Evolutionary conservation across 192 early-diverging fungal genomes (phyloP).

Genomic region (Coemansia sp.): DNA sequence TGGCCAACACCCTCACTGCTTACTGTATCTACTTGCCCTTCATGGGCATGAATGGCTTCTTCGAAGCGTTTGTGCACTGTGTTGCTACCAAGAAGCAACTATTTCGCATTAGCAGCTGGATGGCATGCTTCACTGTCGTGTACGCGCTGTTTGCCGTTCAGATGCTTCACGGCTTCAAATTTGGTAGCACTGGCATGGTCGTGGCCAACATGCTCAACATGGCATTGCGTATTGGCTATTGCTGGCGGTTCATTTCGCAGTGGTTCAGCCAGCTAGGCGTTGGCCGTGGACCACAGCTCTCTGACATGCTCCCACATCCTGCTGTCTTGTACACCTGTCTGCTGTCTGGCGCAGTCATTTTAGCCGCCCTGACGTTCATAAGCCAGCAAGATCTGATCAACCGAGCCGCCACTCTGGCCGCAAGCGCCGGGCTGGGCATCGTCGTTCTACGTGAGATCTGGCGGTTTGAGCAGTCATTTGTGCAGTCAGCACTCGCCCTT

Average conservation of each 20-base stretch:
- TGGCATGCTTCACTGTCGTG: constrained; percentile 71
- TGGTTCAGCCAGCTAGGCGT: constrained; percentile 56
- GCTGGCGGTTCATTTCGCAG: constrained; percentile 62
- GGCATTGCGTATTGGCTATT: constrained; percentile 73
- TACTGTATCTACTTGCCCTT: constrained; percentile 94
- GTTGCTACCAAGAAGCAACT: constrained; percentile 73
- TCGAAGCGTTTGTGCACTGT: constrained; percentile 90
- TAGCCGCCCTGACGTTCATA: background rate
- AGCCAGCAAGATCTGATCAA: background rate
- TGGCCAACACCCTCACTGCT: constrained; percentile 62
- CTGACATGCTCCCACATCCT: constrained; percentile 33
- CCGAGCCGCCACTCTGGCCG: constrained; percentile 14
- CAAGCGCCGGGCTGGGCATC: constrained; percentile 19
- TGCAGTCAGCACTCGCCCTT: constrained; percentile 23
- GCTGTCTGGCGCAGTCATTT: constrained; percentile 15
- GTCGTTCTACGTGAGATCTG: constrained; percentile 31
- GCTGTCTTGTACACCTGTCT: constrained; percentile 25
- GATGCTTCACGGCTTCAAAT: constrained; percentile 59
- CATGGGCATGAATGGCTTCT: constrained; percentile 94
- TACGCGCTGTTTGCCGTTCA: constrained; percentile 67
- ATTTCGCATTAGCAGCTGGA: constrained; percentile 63
- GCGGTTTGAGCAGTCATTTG: constrained; percentile 36
- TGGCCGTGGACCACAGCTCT: constrained; percentile 9
- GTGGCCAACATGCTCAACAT: constrained; percentile 87
- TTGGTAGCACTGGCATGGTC: constrained; percentile 81